phyloP scores from a whole-genome alignment of 495 filamentous ascomycete genomes.

The Xylaria curta region DNA sequence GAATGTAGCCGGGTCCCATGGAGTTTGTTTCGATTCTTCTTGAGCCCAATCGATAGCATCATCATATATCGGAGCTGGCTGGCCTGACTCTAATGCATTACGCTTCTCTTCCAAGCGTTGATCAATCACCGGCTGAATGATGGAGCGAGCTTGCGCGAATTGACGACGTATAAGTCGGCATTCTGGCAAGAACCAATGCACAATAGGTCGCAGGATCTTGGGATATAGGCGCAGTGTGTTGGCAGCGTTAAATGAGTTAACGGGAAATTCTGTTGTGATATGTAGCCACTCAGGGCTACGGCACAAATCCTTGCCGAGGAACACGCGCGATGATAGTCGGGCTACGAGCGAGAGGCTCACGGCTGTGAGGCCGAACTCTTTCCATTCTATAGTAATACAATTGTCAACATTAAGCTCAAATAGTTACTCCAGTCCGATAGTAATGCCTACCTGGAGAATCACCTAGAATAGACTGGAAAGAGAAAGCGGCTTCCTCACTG shows the following conservation, averaged over 20 bases:
- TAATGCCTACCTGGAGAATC: conserved; percentile 22
- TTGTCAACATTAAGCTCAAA: background rate
- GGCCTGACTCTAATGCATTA: conserved; percentile 23
- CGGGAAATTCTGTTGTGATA: conserved; percentile 47
- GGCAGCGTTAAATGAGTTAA: conserved; percentile 39
- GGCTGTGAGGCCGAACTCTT: conserved; percentile 25
- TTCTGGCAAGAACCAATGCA: conserved; percentile 45
- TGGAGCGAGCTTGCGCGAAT: conserved; percentile 30
- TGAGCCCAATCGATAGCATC: conserved; percentile 49
- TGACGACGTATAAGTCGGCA: conserved; percentile 33
- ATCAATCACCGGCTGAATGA: conserved; percentile 41
- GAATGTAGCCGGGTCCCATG: conserved; percentile 38
- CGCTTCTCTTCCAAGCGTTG: conserved; percentile 32
- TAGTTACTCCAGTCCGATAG: background rate
- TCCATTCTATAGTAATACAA: conserved; percentile 38
- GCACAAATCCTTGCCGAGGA: conserved; percentile 54
- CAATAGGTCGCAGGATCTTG: conserved; percentile 39
- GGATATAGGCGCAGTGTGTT: conserved; percentile 45
- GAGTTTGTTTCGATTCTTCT: conserved; percentile 34
- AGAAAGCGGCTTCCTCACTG: conserved; percentile 48
- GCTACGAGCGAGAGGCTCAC: conserved; percentile 44
- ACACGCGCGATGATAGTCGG: conserved; percentile 52
- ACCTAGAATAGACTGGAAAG: conserved; percentile 44
- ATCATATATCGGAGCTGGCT: conserved; percentile 29
- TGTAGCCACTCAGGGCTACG: conserved; percentile 54